These are phyloP conservation scores for Chenopodium formosanum DNA, from an alignment of 148 eudicot genomes.

Conservation along the genomic window DNA sequence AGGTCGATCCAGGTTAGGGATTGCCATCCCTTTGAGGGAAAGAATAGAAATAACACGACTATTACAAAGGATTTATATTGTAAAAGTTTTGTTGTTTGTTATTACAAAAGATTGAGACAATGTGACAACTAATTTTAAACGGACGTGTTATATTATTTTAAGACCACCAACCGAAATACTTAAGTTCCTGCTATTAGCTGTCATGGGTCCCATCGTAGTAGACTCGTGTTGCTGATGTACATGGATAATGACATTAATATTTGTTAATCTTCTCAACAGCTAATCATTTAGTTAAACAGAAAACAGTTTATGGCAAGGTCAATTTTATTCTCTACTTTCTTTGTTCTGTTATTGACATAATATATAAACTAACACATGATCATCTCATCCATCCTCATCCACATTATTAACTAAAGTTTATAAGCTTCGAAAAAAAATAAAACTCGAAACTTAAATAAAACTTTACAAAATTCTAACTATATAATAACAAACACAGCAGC, in stretches of 20 bases:
- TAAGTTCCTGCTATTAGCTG: conserved; percentile 20
- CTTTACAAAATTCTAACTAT: background rate
- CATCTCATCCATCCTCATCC: conserved; percentile 1
- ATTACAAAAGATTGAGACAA: background rate
- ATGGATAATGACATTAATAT: conserved; percentile 25
- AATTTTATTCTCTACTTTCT: conserved; percentile 19
- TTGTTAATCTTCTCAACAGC: conserved; percentile 18
- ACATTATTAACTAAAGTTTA: background rate
- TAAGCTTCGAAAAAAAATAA: background rate
- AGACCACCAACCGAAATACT: conserved; percentile 11
- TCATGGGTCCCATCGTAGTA: conserved; percentile 14
- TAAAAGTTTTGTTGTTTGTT: too few relatives aligned
- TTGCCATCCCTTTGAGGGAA: too few relatives aligned
- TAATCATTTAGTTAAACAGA: conserved; percentile 4
- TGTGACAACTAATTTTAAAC: background rate
- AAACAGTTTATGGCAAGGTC: conserved; percentile 24
- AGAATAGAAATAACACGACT: background rate
- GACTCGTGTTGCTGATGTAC: conserved; percentile 26
- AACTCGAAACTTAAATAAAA: background rate
- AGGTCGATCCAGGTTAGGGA: too few relatives aligned
- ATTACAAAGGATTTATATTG: too few relatives aligned
- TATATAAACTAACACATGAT: conserved; percentile 21
- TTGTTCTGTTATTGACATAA: background rate
- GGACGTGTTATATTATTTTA: background rate
- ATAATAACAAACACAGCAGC: background rate